These are phyloP conservation scores for Dichotomopilus funicola DNA, from an alignment of 2,329 filamentous ascomycete species.

Conservation along the genomic window DNA sequence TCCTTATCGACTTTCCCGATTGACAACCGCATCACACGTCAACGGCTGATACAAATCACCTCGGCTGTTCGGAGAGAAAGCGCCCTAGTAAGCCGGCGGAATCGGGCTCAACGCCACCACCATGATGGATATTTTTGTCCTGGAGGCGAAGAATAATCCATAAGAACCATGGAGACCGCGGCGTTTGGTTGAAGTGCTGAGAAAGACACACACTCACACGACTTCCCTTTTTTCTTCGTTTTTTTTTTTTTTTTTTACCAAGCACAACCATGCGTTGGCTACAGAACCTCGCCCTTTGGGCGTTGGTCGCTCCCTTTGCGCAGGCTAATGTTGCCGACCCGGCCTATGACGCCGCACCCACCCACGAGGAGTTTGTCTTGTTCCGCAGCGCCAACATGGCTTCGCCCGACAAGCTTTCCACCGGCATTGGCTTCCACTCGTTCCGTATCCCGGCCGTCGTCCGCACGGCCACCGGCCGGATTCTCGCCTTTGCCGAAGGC, in stretches of 20 bases:
- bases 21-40: too few relatives aligned
- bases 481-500: conserved; percentile 26
- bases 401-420: conserved; percentile 23
- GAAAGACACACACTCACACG: too few relatives aligned
- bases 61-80: too few relatives aligned
- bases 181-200: too few relatives aligned
- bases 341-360: conserved; percentile 6
- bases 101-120: too few relatives aligned
- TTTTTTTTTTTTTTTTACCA: neutral
- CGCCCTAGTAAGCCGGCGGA: too few relatives aligned
- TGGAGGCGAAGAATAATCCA: too few relatives aligned
- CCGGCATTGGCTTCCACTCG: conserved; percentile 26
- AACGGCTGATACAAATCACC: too few relatives aligned
- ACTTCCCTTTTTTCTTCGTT: neutral
- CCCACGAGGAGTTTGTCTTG: conserved; percentile 22
- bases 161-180: too few relatives aligned
- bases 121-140: too few relatives aligned
- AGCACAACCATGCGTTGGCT: conserved; percentile 3
- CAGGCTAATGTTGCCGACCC: conserved; percentile 8
- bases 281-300: conserved; percentile 2
- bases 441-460: conserved; percentile 26
- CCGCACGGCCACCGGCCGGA: conserved; percentile 22
- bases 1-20: too few relatives aligned
- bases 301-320: neutral
- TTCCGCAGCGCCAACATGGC: conserved; percentile 27